A percentile compares a stretch with the other conserved stretches of the same genome.
Evolutionary conservation across 768 basidiomycete genomes (phyloP).

Genomic region (Clitopilus hobsonii): DNA sequence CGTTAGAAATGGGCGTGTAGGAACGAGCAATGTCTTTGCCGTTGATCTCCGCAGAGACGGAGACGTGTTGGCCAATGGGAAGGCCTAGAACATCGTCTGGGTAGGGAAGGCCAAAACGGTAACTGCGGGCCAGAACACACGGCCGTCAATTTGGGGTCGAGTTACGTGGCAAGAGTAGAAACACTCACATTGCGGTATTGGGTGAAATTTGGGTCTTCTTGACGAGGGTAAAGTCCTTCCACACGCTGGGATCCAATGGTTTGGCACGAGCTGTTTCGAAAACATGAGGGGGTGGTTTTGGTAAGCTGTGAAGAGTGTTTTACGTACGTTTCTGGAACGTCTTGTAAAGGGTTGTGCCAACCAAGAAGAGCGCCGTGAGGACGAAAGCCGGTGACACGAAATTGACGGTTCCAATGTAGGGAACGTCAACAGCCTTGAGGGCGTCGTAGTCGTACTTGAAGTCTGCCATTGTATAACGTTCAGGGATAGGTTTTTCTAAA

Average conservation of each 20-base stretch:
- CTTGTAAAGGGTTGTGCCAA: constrained; percentile 48
- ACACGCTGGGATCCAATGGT: constrained; percentile 69
- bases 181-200: constrained; percentile 87
- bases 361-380: constrained; percentile 44
- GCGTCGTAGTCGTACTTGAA: constrained; percentile 18
- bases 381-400: constrained; percentile 46
- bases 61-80: constrained; percentile 95
- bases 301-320: constrained; percentile 3
- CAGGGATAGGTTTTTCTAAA: constrained; percentile 1
- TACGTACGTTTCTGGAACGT: constrained; percentile 39
- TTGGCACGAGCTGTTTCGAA: constrained; percentile 47
- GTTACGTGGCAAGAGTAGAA: background rate
- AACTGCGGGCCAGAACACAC: constrained; percentile 41
- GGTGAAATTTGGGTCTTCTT: constrained; percentile 85
- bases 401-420: constrained; percentile 30
- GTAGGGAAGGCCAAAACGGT: constrained; percentile 84
- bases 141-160: background rate
- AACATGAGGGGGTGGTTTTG: constrained; percentile 3
- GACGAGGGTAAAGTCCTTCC: constrained; percentile 78
- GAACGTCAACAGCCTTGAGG: constrained; percentile 29
- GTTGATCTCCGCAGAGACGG: constrained; percentile 83
- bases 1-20: constrained; percentile 94
- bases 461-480: constrained; percentile 6
- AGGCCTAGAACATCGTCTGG: constrained; percentile 80
- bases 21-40: constrained; percentile 88